Conservation (phyloP, 805 yeast genomes). For the Komagataella phaffii region DNA sequence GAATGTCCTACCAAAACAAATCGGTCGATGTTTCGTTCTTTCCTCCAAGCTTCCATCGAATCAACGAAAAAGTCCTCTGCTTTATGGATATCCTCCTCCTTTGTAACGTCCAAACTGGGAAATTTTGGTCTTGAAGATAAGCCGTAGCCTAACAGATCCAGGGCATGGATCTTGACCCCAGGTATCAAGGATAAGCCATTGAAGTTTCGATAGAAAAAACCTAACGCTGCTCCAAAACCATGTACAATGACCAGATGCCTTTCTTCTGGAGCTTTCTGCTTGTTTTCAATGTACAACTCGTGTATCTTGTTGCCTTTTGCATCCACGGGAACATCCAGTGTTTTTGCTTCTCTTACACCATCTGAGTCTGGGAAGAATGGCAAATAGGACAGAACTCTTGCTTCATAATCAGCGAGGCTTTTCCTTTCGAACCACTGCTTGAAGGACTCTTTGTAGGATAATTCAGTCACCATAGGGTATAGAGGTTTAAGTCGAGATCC, state of each 20-base stretch:
- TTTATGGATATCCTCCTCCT: slow-evolving; percentile 24
- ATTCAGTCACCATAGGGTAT: neutral
- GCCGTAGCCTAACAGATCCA: slow-evolving; percentile 66
- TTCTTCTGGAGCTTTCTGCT: slow-evolving; percentile 14
- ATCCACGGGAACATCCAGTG: slow-evolving; percentile 43
- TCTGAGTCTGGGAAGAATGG: slow-evolving; percentile 49
- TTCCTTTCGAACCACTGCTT: slow-evolving; percentile 13
- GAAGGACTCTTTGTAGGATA: slow-evolving; percentile 11
- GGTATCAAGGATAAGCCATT: slow-evolving; percentile 34
- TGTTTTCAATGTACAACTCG: slow-evolving; percentile 49
- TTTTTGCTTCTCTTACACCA: slow-evolving; percentile 26
- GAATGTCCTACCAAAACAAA: slow-evolving; percentile 68
- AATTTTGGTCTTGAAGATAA: slow-evolving; percentile 43
- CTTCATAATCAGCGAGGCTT: slow-evolving; percentile 17
- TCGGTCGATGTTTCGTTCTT: slow-evolving; percentile 27
- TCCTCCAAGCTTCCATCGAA: slow-evolving; percentile 56
- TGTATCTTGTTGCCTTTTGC: slow-evolving; percentile 38
- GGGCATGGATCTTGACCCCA: slow-evolving; percentile 46
- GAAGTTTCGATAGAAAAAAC: slow-evolving; percentile 65
- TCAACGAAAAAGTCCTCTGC: slow-evolving; percentile 47
- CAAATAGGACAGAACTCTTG: slow-evolving; percentile 34
- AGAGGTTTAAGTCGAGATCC: neutral
- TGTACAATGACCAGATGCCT: slow-evolving; percentile 62
- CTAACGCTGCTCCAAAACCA: slow-evolving; percentile 88
- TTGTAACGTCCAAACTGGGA: slow-evolving; percentile 12